Evolutionary conservation across 768 basidiomycete species (phyloP), one percentile per base, ranked within the genome.

Genomic region (Rhodotorula babjevae): DNA sequence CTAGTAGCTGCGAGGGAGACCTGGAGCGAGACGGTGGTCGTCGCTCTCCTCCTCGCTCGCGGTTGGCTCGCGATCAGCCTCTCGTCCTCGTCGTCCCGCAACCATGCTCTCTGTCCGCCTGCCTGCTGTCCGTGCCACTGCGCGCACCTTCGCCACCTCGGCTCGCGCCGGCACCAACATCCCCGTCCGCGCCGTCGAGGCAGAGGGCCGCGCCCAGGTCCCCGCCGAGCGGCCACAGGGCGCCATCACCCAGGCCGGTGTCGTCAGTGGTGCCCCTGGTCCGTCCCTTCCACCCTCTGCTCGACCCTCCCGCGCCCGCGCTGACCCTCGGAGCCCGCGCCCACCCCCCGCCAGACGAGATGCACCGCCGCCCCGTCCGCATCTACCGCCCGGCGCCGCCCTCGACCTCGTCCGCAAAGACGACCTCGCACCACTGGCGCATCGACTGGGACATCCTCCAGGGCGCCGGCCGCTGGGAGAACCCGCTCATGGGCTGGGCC

Each of bases 401-500:
- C 77, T 94, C 94, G 7, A 97, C 95, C 87, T 93, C 97, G 82
- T 93, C 92, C 65, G 95, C 92, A 61, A 85, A 88, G 55, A 88
- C 87, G 64, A 93, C 93, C 82, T 86, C 87, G 19, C 86, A 89
- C 76, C 88, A 90, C 77, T 99, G 95, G 95, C 85, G 92, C 75
- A 87, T 99, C 78, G 95, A 98, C 81, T 98, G 89, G 84, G 95
- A 98, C 78, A 87, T 87, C 68, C 83, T 97, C n/a, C 87, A 87
- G 69, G 92, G 94, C 47, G 88, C 86, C 42, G 93, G 91, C 21
- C 86, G 95, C 63, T 99, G 95, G 95, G 93, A 97, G 85, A 99
- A 98, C 79, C 92, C 92, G 9, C 81, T 99, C 76, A 99, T 98
- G 92, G 95, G 95, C 57, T 99, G 87, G 85, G 94, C 93, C 0